Evolutionary conservation across 1,284 basidiomycete genomes (phyloP), one percentile per base, ranked within the genome.

Genomic region (Singerocomus inundabilis): DNA sequence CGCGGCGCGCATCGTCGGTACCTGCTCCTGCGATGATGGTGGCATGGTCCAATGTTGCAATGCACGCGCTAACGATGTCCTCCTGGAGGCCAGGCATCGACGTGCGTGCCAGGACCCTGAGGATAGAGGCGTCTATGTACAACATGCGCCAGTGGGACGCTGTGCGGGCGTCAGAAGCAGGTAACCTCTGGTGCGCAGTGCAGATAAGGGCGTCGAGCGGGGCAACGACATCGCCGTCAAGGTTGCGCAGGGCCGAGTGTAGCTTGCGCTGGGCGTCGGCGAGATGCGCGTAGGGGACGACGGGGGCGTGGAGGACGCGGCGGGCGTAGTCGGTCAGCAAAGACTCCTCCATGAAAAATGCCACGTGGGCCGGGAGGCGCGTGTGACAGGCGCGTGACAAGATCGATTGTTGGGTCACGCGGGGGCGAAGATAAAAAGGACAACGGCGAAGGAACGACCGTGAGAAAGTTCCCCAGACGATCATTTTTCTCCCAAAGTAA

Each of bases 21-120:
- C 85, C 82, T 1, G 64, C 64, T 0, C 93, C 94, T 8, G 93
- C 88, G 38, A 96, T 77, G 57, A 98, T 85, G 56, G 96, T 85
- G 1, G 87, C 85, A 58, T 76, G 76, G 63, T 98, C 95, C 28
- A 98, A 71, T 12, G 75, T 70, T 6, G 73, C 70, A 32, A 96
- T 76, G 33, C 77, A 65, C 10, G 66, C 59, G 28, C 57, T 52
- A 21, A 57, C 62, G 4, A 41, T 31, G 11, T 54, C 42, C 13
- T 60, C 70, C 42, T 70, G 58, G 18, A 67, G 53, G 2, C 60
- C 54, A 18, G 63, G 62, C 0, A 57, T 50, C 11, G 64, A 59
- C 25, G 73, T 55, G 52, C 77, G 70, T 13, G 70, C 64, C 49
- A 86, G 66, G 10, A 74, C 71, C 52, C 73, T 74, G 44, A 85